A percentile compares a stretch with the other conserved stretches of the same genome.
Evolutionary conservation across 352 stramenopile species (phyloP).

Genomic region (Phytopythium mirpurense): DNA sequence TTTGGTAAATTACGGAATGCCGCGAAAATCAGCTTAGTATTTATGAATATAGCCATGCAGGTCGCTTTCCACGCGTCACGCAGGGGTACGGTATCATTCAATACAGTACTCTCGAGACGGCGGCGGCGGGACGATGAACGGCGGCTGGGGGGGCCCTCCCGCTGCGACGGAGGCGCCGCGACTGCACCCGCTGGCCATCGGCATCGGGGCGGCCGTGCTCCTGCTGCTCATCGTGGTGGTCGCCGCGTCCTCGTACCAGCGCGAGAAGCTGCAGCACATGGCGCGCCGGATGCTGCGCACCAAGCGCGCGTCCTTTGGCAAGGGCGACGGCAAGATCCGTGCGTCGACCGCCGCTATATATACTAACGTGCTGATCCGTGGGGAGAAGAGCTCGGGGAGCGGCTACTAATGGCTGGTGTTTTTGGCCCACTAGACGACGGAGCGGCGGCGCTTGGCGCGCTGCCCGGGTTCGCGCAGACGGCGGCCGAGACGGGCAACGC

Average conservation of each 20-base stretch:
- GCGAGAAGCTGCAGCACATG: constrained; percentile 76
- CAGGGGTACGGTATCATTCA: no score
- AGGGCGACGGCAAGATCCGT: constrained; percentile 33
- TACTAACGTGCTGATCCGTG: not conserved
- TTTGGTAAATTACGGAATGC: no score
- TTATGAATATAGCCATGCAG: no score
- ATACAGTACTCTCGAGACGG: no score
- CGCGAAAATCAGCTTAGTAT: not conserved
- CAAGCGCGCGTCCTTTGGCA: constrained; percentile 42
- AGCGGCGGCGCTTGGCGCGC: constrained; percentile 23
- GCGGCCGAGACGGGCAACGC: constrained; percentile 69
- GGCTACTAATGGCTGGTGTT: no score
- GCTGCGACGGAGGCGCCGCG: constrained; percentile 5
- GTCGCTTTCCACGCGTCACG: constrained; percentile 5
- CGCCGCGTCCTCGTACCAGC: constrained; percentile 69
- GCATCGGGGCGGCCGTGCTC: constrained; percentile 49
- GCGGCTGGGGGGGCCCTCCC: not conserved
- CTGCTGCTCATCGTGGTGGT: constrained; percentile 64
- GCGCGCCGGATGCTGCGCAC: constrained; percentile 70
- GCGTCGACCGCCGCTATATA: not conserved
- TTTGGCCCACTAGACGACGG: constrained; percentile 14
- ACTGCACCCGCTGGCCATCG: constrained; percentile 68
- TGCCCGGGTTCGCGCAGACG: constrained; percentile 60
- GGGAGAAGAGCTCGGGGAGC: no score
- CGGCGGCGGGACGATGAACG: not conserved